phyloP scores from a whole-genome alignment of 2,329 filamentous ascomycete genomes.

The Xylaria hypoxylon region DNA sequence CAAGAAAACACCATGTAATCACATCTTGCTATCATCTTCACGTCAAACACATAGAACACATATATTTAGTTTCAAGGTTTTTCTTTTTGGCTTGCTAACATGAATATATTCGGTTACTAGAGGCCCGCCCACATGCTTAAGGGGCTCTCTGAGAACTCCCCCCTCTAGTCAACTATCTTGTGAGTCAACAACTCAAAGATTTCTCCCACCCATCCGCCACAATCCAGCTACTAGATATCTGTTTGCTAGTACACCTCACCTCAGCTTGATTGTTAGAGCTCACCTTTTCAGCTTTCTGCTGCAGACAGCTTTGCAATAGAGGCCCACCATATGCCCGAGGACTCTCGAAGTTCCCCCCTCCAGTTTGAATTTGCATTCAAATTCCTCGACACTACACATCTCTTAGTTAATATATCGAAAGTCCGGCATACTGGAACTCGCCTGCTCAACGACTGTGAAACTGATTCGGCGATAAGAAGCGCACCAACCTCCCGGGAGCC shows the following conservation, averaged over 20 bases:
- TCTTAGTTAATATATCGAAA: not conserved
- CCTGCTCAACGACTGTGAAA: too few relatives aligned
- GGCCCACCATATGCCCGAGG: slow-evolving; percentile 7
- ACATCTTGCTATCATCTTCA: too few relatives aligned
- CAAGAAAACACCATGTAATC: too few relatives aligned
- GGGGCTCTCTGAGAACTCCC: not conserved
- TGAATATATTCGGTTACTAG: not conserved
- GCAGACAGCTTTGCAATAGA: not conserved
- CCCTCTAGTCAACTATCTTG: not conserved
- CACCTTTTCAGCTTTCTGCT: not conserved
- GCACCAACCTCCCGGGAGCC: too few relatives aligned
- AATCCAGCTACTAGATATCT: too few relatives aligned
- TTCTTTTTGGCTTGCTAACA: not conserved
- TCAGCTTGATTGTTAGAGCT: not conserved
- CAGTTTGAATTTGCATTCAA: not conserved
- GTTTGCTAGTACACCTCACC: too few relatives aligned
- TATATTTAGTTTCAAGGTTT: too few relatives aligned
- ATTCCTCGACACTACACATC: not conserved
- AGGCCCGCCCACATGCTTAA: slow-evolving; percentile 1
- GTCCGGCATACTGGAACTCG: too few relatives aligned
- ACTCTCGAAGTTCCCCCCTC: slow-evolving; percentile 12
- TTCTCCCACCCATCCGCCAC: not conserved
- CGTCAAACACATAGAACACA: too few relatives aligned
- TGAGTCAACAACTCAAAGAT: too few relatives aligned
- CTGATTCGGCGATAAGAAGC: too few relatives aligned